Base-by-base conservation (phyloP, 805 yeast genomes). In the Nematodospora valgi region DNA sequence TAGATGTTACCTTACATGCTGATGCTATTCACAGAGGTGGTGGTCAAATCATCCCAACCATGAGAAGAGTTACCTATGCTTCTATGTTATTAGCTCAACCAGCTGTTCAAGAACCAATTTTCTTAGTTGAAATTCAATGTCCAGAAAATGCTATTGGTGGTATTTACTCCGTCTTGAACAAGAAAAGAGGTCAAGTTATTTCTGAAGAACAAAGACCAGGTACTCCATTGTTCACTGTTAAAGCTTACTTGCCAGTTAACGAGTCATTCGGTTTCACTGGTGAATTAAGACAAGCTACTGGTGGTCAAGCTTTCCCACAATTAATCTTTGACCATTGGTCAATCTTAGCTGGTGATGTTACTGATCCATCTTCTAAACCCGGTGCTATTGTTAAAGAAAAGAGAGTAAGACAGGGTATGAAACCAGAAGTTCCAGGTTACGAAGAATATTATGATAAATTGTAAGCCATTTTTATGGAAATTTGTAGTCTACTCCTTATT, bases 281-380 rank as follows among this genome's bases (percentile, higher is more conserved):
- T 79, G 96, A 89, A 65, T 84, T 91, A 68, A 87, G 98, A 82
- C 97, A 91, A 78, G 96, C 98, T 67, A 91, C 98, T 65, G 97
- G 96, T 86, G 98, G 98, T 74, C 98, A 91, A 82, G 98, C 98
- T 72, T 91, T 91, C 98, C 98, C 98, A 76, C 98, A 91, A 79
- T 80, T 93, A 95, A 94, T 93, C 72, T 93, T 91, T 75, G 98
- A 93, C 74, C 98, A 91, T 74, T 91, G 98, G 98, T 76, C 87
- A 53, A 72, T 86, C 59, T 76, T 93, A 78, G 63, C 66, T 56
- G 95, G 96, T 72, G 93, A 88, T 73, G 95, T 95, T 68, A 74
- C 84, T 54, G 98, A 91, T 74, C 82, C 89, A 66, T 54, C 82
- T 59, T 51, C 79, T 47, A 76, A 76, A 67, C 78, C 80, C 48